Evolutionary conservation across 192 early-diverging fungal genomes (phyloP).

Genomic region (Coemansia sp.): DNA sequence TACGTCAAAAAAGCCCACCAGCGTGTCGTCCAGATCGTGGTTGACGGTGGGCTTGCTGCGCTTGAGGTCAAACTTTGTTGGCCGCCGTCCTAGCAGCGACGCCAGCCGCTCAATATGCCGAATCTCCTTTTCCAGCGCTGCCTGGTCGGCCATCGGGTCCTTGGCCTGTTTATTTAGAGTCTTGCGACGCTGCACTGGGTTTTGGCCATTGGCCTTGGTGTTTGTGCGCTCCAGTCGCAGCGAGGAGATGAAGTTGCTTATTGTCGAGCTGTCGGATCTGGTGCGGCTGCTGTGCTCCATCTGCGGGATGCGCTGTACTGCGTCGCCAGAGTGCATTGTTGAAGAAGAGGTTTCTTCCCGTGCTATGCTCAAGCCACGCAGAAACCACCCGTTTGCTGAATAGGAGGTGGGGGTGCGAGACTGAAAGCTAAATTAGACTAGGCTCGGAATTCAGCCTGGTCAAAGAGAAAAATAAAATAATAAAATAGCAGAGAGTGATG

Average conservation of each 20-base stretch:
- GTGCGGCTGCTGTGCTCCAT: conserved; percentile 4
- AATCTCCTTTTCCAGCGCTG: conserved; percentile 50
- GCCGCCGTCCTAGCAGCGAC: conserved; percentile 48
- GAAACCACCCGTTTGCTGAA: neutral
- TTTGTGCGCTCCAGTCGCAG: conserved; percentile 45
- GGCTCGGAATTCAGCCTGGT: neutral
- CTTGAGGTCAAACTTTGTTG: conserved; percentile 43
- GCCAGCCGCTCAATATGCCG: conserved; percentile 44
- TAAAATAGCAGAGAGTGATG: no score
- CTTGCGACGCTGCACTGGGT: conserved; percentile 34
- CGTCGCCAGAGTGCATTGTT: conserved; percentile 2
- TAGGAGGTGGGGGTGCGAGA: neutral
- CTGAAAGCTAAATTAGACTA: neutral
- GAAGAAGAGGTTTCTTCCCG: neutral
- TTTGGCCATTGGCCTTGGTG: conserved; percentile 17
- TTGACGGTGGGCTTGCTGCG: conserved; percentile 28
- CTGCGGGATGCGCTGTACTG: conserved; percentile 3
- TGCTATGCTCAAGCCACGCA: neutral
- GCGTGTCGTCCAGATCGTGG: conserved; percentile 44
- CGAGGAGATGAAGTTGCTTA: conserved; percentile 42
- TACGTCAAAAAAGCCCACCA: conserved; percentile 47
- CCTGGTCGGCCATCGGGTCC: conserved; percentile 48
- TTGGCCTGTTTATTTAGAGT: conserved; percentile 46
- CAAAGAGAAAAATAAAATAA: neutral
- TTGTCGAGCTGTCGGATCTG: conserved; percentile 4